These are phyloP conservation scores for Protomyces inouyei DNA, from an alignment of 1,139 yeast species.

Conservation along the genomic window DNA sequence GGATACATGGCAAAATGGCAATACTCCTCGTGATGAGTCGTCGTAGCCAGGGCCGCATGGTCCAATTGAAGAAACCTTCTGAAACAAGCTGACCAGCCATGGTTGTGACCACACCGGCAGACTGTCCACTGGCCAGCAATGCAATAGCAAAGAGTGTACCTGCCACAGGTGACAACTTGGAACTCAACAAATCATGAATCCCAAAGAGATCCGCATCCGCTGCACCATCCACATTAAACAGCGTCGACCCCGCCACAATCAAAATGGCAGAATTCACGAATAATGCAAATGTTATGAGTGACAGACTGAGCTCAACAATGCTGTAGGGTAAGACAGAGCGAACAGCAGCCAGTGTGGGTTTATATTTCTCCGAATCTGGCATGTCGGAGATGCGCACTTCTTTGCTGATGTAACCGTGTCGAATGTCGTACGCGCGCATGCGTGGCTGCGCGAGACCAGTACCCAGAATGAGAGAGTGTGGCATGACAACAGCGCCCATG, in stretches of 20 bases:
- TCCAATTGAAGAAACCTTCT: conserved; percentile 87
- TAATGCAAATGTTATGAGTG: conserved; percentile 72
- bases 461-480: conserved; percentile 87
- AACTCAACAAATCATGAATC: conserved; percentile 67
- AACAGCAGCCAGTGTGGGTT: conserved; percentile 69
- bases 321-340: conserved; percentile 65
- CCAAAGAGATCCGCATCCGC: conserved; percentile 83
- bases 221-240: conserved; percentile 63
- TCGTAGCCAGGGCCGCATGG: conserved; percentile 78
- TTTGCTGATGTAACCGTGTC: conserved; percentile 40
- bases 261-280: conserved; percentile 81
- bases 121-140: conserved; percentile 88
- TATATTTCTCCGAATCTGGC: conserved; percentile 43
- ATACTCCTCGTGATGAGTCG: conserved; percentile 75
- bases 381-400: conserved; percentile 30
- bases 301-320: conserved; percentile 67
- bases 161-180: conserved; percentile 80
- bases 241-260: conserved; percentile 79
- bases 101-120: conserved; percentile 97
- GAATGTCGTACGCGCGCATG: conserved; percentile 69
- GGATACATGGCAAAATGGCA: conserved; percentile 83
- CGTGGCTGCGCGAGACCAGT: conserved; percentile 91
- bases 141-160: conserved; percentile 91
- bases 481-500: conserved; percentile 97
- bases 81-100: conserved; percentile 95